Conservation (phyloP, 1,284 basidiomycete genomes). For the Phaffia rhodozyma region DNA sequence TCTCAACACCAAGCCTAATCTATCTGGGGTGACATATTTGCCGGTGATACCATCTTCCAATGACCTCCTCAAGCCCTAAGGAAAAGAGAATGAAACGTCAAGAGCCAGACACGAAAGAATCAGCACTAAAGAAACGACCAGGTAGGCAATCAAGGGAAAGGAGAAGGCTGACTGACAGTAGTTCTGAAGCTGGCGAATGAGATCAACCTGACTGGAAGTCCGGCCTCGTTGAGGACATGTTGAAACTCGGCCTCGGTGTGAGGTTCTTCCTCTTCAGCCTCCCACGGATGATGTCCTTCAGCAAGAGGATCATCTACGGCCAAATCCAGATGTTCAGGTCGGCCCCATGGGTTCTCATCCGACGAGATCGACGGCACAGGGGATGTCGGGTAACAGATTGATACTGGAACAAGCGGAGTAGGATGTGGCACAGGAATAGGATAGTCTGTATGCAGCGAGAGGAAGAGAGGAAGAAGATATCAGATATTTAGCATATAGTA, state of each 20-base stretch:
- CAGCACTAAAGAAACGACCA: background rate
- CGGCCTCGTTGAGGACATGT: slow-evolving; percentile 15
- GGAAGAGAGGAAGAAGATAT: background rate
- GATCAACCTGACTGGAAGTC: slow-evolving; percentile 14
- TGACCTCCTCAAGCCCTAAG: slow-evolving; percentile 4
- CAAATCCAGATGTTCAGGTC: background rate
- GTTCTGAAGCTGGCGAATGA: slow-evolving; percentile 13
- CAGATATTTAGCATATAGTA: background rate
- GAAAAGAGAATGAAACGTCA: background rate
- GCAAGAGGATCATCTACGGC: background rate
- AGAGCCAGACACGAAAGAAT: background rate
- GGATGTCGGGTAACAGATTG: slow-evolving; percentile 15
- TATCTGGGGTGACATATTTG: slow-evolving; percentile 13
- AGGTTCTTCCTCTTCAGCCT: slow-evolving; percentile 12
- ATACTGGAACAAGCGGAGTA: slow-evolving; percentile 4
- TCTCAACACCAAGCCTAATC: slow-evolving; percentile 14
- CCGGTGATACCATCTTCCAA: slow-evolving; percentile 13
- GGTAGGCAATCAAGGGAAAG: background rate
- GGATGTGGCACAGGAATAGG: background rate
- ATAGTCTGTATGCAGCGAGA: background rate
- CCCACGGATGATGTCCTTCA: background rate
- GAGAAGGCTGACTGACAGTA: background rate
- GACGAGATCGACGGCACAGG: background rate
- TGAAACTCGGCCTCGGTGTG: slow-evolving; percentile 10
- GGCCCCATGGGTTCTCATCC: background rate